Evolutionary conservation across 306 rosid species (phyloP).

Genomic region (Heteromeles arbutifolia): DNA sequence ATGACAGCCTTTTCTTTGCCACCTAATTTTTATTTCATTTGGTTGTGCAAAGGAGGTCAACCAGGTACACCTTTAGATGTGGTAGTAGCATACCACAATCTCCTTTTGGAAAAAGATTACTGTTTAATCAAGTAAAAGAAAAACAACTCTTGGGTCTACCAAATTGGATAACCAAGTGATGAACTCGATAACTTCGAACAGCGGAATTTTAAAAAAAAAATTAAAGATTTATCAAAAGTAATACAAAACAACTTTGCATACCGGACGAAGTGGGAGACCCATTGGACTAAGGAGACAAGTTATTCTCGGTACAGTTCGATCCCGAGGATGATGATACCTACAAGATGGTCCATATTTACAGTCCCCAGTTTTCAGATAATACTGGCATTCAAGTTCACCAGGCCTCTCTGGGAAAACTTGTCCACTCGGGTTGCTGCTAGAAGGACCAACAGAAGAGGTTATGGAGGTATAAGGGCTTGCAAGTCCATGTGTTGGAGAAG

Average conservation of each 20-base stretch:
- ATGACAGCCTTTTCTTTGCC: background rate
- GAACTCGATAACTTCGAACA: too few relatives aligned
- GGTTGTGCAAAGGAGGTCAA: background rate
- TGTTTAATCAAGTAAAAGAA: too few relatives aligned
- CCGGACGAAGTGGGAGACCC: conserved; percentile 85
- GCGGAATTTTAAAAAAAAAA: background rate
- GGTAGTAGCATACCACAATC: too few relatives aligned
- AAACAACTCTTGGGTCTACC: too few relatives aligned
- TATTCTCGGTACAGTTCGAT: conserved; percentile 38
- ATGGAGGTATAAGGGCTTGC: conserved; percentile 58
- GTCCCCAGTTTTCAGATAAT: conserved; percentile 77
- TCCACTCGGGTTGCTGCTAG: conserved; percentile 47
- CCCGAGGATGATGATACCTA: conserved; percentile 77
- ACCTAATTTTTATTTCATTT: background rate
- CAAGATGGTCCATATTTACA: conserved; percentile 78
- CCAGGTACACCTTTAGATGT: background rate
- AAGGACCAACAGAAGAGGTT: conserved; percentile 42
- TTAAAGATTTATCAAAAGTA: background rate
- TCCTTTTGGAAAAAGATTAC: too few relatives aligned
- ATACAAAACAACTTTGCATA: conserved; percentile 16
- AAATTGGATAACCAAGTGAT: too few relatives aligned
- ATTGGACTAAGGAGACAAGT: conserved; percentile 52
- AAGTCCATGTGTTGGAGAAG: conserved; percentile 59
- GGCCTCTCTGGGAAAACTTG: conserved; percentile 72
- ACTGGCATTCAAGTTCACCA: conserved; percentile 76